Evolutionary conservation across 23 red algal species (phyloP).

Genomic region (Pyropia yezoensis): DNA sequence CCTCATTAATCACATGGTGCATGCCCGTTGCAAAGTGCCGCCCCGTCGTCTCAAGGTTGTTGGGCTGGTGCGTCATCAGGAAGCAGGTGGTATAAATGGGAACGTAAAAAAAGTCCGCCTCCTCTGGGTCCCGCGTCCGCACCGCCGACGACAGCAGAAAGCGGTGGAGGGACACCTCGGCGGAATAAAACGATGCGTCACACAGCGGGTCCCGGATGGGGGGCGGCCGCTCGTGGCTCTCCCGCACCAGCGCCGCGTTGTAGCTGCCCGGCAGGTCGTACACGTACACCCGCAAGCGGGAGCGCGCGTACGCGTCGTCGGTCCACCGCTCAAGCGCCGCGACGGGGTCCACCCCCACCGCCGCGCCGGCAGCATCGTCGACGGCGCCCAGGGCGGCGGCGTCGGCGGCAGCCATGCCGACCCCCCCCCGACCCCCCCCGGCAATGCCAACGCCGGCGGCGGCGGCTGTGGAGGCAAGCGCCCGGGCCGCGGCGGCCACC

Average conservation of each 20-base stretch:
- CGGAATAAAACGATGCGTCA: constrained; percentile 34
- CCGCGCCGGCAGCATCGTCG: no score
- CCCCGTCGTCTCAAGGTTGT: constrained; percentile 40
- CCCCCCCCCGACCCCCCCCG: no score
- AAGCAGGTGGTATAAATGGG: constrained; percentile 40
- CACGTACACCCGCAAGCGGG: constrained; percentile 8
- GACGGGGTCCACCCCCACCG: no score
- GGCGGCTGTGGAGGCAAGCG: no score
- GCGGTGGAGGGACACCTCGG: constrained; percentile 23
- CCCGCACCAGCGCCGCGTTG: constrained; percentile 36
- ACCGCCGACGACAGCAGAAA: neutral
- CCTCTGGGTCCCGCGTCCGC: constrained; percentile 5
- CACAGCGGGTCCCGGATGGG: constrained; percentile 39
- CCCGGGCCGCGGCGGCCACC: no score
- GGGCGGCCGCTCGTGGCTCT: constrained; percentile 43
- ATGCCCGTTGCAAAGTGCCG: constrained; percentile 48
- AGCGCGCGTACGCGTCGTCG: no score
- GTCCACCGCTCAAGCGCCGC: no score
- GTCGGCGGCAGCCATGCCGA: no score
- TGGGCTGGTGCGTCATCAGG: constrained; percentile 48
- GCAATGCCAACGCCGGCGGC: no score
- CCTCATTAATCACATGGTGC: constrained; percentile 17
- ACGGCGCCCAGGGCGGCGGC: no score
- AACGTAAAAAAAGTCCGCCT: constrained; percentile 53
- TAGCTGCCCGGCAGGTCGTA: constrained; percentile 50